These are phyloP conservation scores for Paramecium sonneborni DNA, from an alignment of 73 alveolate species.

Conservation along the genomic window DNA sequence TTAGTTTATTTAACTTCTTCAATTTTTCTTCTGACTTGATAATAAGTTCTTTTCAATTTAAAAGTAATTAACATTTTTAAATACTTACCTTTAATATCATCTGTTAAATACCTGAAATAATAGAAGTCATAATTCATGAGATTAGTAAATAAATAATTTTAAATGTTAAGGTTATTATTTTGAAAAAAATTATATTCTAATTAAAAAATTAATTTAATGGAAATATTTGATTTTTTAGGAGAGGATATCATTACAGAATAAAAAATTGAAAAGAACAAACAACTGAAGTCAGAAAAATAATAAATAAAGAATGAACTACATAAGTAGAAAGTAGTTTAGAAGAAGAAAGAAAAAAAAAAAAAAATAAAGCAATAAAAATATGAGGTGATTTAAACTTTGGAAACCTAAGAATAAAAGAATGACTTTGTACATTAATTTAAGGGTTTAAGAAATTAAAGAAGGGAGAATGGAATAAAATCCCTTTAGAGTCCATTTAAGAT, in stretches of 20 bases:
- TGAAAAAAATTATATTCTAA: background rate
- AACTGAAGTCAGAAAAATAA: background rate
- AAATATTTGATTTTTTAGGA: background rate
- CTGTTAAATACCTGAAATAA: too few species aligned
- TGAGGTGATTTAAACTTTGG: background rate
- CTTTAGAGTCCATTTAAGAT: background rate
- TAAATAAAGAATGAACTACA: background rate
- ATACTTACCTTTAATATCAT: too few species aligned
- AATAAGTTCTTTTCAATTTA: too few species aligned
- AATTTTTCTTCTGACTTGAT: too few species aligned
- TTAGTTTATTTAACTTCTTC: too few species aligned
- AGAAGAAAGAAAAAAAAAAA: background rate
- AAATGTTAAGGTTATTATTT: background rate
- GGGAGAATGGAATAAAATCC: constrained; percentile 1
- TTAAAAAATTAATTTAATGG: background rate
- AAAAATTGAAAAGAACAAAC: background rate
- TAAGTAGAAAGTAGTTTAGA: background rate
- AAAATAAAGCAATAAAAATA: constrained; percentile 12
- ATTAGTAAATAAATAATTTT: background rate
- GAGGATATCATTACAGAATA: background rate
- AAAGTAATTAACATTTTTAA: too few species aligned
- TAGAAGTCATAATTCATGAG: background rate
- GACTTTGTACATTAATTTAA: background rate
- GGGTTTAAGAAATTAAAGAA: background rate
- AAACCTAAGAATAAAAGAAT: constrained; percentile 25